Base-by-base conservation (phyloP, 805 yeast genomes). In the Lipomyces sp. region DNA sequence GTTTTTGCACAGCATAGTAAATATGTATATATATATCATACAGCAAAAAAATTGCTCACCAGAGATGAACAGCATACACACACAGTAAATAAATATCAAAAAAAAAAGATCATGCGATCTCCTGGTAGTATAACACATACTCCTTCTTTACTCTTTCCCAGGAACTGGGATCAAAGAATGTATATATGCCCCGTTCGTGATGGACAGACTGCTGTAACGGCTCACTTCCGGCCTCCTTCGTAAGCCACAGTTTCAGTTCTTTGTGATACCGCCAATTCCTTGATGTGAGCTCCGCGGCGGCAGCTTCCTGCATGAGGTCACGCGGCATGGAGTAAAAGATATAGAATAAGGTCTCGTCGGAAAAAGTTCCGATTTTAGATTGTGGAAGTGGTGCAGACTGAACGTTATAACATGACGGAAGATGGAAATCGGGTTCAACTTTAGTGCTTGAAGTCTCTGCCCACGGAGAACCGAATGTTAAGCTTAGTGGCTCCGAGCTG, bases 221-320 rank as follows among this genome's bases (percentile, higher is more conserved):
- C 67, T 91, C 98, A 55, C 82, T 82, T 61, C 81, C 80, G 26
- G 95, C 86, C 63, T 89, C 96, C 68, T 93, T 93, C 11, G 98
- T 93, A 52, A 93, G 72, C 98, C 98, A 93, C 45, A 93, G 89
- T 71, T 90, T 95, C 49, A 93, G 77, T 55, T 88, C 95, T 70
- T 89, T 91, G 70, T 93, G 98, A 65, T 86, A 93, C 60, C 98
- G 79, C 99, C 99, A 93, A 70, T 91, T 93, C 62, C 98, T 77
- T 56, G 82, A 82, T 62, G 88, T 87, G 32, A 93, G 77, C 67
- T 91, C 98, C 52, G 91, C 75, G 4, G 97, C 95, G 3, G 95
- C 95, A 49, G 89, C 78, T 66, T 93, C 98, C 68, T 93, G 99
- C 66, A 91, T 74, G 3, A 88, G 81, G 65, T 93, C 97, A 47